Conservation (phyloP, 1,139 yeast genomes). For the Suhomyces ambrosiae region DNA sequence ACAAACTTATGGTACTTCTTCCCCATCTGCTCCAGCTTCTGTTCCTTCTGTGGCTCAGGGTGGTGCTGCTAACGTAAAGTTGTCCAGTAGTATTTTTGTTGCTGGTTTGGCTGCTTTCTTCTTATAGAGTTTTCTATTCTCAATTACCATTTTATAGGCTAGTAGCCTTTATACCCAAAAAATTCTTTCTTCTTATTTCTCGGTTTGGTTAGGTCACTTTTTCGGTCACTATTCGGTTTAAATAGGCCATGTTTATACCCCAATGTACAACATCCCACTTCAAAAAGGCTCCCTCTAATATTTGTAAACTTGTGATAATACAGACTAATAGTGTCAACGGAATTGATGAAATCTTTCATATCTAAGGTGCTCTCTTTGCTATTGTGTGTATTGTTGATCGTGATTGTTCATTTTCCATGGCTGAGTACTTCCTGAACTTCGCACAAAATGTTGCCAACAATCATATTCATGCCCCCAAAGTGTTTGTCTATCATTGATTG, state of each 20-base stretch:
- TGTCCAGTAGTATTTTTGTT: constrained; percentile 13
- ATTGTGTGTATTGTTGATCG: too few relatives aligned
- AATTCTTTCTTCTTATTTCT: constrained; percentile 2
- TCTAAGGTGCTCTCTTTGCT: too few relatives aligned
- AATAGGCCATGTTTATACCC: neutral
- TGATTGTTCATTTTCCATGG: too few relatives aligned
- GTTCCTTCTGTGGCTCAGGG: constrained; percentile 7
- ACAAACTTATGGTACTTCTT: neutral
- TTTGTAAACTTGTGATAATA: too few relatives aligned
- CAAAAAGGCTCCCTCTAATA: neutral
- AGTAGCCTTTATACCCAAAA: constrained; percentile 4
- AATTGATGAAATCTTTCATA: too few relatives aligned
- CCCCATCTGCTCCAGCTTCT: constrained; percentile 1
- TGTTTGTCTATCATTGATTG: too few relatives aligned
- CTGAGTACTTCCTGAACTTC: too few relatives aligned
- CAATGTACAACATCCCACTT: neutral
- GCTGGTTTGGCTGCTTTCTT: constrained; percentile 15
- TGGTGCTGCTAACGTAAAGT: constrained; percentile 12
- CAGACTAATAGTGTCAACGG: too few relatives aligned
- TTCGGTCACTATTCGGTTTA: constrained; percentile 7
- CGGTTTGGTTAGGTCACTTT: constrained; percentile 2
- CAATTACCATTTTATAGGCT: neutral
- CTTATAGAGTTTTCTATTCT: constrained; percentile 8
- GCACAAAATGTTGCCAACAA: too few relatives aligned
- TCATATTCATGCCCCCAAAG: too few relatives aligned